Evolutionary conservation across 345 rosid species (phyloP).

Genomic region (Pistacia atlantica): DNA sequence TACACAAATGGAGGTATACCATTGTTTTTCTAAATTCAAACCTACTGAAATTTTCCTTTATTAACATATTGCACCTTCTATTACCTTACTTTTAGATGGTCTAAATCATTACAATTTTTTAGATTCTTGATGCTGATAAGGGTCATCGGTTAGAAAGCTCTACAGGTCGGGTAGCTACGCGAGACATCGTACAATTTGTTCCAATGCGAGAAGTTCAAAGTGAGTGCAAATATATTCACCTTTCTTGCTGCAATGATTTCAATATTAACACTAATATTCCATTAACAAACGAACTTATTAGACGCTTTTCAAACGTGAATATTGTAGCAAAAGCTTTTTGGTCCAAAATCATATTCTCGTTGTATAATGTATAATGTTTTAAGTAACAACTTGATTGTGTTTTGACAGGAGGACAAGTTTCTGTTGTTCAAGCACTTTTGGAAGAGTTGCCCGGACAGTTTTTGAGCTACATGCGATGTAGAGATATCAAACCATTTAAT

Average conservation of each 20-base stretch:
- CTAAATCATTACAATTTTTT: background rate
- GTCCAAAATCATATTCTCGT: background rate
- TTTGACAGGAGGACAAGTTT: constrained; percentile 59
- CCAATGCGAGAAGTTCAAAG: constrained; percentile 79
- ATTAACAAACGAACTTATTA: too few relatives aligned
- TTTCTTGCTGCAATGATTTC: background rate
- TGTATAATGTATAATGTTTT: background rate
- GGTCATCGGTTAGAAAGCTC: constrained; percentile 77
- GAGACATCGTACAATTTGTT: constrained; percentile 90
- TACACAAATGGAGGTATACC: constrained; percentile 85
- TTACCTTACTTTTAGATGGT: background rate
- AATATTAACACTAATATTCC: background rate
- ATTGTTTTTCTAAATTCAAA: background rate
- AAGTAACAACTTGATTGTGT: background rate
- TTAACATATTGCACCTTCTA: too few relatives aligned
- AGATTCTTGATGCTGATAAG: constrained; percentile 86
- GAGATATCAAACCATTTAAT: constrained; percentile 56
- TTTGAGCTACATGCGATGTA: constrained; percentile 57
- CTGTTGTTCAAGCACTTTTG: constrained; percentile 74
- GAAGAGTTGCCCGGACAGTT: constrained; percentile 93
- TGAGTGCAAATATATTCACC: constrained; percentile 33
- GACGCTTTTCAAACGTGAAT: too few relatives aligned
- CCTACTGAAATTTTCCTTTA: too few relatives aligned
- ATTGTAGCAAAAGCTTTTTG: background rate
- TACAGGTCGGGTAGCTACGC: constrained; percentile 70